phyloP scores from a whole-genome alignment of 1,284 basidiomycete species.

The Heliocybe sulcata region DNA sequence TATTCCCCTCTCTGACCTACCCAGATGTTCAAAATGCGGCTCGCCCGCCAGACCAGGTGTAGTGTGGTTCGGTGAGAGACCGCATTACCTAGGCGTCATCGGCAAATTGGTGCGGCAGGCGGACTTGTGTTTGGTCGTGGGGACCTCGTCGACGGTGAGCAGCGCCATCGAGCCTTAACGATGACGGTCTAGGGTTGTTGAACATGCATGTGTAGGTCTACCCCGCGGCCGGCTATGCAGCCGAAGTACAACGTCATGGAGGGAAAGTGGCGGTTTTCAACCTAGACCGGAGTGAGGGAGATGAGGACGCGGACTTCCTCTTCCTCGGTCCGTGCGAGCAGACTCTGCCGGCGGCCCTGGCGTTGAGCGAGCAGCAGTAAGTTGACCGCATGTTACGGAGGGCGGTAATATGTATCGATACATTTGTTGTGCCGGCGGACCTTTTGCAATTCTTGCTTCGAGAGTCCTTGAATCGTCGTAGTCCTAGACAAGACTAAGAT shows the following conservation, averaged over 20 bases:
- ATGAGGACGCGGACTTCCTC: constrained; percentile 38
- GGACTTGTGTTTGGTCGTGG: constrained; percentile 55
- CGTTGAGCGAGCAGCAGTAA: not conserved
- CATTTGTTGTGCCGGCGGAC: too few species aligned
- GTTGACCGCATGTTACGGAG: not conserved
- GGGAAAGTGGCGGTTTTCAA: constrained; percentile 58
- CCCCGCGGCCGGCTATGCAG: constrained; percentile 38
- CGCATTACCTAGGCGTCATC: constrained; percentile 36
- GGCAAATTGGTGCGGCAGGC: constrained; percentile 36
- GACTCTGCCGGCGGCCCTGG: constrained; percentile 31
- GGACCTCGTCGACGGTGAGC: constrained; percentile 54
- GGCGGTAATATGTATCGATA: too few species aligned
- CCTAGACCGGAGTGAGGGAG: constrained; percentile 35
- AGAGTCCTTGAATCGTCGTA: too few species aligned
- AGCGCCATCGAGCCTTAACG: not conserved
- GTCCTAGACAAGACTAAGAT: too few species aligned
- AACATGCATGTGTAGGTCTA: constrained; percentile 31
- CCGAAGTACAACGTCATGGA: constrained; percentile 25
- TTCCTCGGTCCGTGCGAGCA: constrained; percentile 41
- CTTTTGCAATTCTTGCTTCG: too few species aligned
- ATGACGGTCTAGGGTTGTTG: not conserved
- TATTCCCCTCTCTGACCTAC: constrained; percentile 39
- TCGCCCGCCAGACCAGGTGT: constrained; percentile 51
- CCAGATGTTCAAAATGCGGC: constrained; percentile 43
- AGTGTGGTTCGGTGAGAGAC: constrained; percentile 60